These are phyloP conservation scores for Coniferiporia sulphurascens DNA, from an alignment of 1,284 basidiomycete genomes.

Conservation along the genomic window DNA sequence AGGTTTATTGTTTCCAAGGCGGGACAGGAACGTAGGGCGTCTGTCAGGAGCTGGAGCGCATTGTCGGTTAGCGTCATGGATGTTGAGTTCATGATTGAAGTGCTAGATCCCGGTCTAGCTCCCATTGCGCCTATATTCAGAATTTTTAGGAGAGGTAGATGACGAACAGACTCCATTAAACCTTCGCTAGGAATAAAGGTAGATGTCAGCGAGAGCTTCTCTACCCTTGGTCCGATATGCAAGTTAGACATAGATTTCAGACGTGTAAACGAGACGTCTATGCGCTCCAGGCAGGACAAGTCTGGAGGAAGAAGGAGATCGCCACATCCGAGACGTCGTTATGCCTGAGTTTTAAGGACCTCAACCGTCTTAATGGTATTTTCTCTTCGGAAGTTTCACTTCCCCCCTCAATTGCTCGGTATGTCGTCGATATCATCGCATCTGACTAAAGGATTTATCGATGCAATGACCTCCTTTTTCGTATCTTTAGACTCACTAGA, in stretches of 20 bases:
- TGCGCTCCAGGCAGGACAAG: slow-evolving; percentile 47
- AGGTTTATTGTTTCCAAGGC: slow-evolving; percentile 50
- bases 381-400: slow-evolving; percentile 17
- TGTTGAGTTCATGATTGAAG: slow-evolving; percentile 40
- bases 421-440: slow-evolving; percentile 44
- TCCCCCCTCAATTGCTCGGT: slow-evolving; percentile 12
- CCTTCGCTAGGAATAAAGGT: slow-evolving; percentile 40
- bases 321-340: slow-evolving; percentile 45
- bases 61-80: slow-evolving; percentile 54
- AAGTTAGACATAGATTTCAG: slow-evolving; percentile 32
- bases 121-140: slow-evolving; percentile 61
- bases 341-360: slow-evolving; percentile 56
- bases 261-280: slow-evolving; percentile 65
- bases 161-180: slow-evolving; percentile 36
- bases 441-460: slow-evolving; percentile 44
- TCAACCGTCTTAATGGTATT: slow-evolving; percentile 36
- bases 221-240: slow-evolving; percentile 26
- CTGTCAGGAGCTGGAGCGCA: slow-evolving; percentile 41
- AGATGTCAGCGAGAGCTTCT: slow-evolving; percentile 60
- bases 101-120: slow-evolving; percentile 37
- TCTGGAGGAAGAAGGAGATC: slow-evolving; percentile 36
- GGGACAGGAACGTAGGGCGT: slow-evolving; percentile 32
- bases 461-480: neutral
- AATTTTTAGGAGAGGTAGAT: slow-evolving; percentile 39
- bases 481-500: slow-evolving; percentile 40